phyloP scores from a whole-genome alignment of 805 yeast species.

The Candida gorgasii region DNA sequence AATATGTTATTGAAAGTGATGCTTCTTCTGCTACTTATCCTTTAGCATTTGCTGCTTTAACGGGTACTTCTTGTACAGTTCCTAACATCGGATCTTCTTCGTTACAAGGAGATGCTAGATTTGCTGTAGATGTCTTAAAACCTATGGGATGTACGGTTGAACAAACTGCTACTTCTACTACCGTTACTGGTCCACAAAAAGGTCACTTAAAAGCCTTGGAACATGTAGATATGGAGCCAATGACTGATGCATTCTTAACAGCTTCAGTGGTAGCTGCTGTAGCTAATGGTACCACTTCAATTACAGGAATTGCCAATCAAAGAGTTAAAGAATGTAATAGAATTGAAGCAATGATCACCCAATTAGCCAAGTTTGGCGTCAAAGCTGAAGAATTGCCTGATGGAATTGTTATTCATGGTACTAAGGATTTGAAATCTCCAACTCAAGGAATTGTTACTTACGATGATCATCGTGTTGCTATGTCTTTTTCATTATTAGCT shows the following conservation, averaged over 20 bases:
- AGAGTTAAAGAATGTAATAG: constrained; percentile 97
- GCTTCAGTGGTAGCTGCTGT: constrained; percentile 97
- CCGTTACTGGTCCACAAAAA: constrained; percentile 83
- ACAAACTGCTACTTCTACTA: constrained; percentile 83
- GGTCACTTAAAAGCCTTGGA: constrained; percentile 70
- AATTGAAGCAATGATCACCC: constrained; percentile 89
- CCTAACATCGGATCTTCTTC: constrained; percentile 93
- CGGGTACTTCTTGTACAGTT: constrained; percentile 88
- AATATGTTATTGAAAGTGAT: constrained; percentile 91
- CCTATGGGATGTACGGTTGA: constrained; percentile 94
- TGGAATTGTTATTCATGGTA: constrained; percentile 86
- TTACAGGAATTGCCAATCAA: constrained; percentile 96
- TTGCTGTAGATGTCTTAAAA: constrained; percentile 86
- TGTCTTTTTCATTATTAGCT: constrained; percentile 90
- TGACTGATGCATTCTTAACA: constrained; percentile 98
- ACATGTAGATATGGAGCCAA: constrained; percentile 95
- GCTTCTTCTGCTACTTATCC: constrained; percentile 99
- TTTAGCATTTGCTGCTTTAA: constrained; percentile 93
- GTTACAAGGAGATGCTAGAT: constrained; percentile 95
- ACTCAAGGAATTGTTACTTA: constrained; percentile 65
- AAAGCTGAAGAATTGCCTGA: constrained; percentile 81
- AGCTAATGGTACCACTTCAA: constrained; percentile 68
- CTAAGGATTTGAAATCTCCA: constrained; percentile 58
- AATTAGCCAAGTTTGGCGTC: constrained; percentile 90
- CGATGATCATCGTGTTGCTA: constrained; percentile 97